Evolutionary conservation across 108 stramenopile species (phyloP), one percentile per base, ranked within the genome.

Genomic region (Skeletonema tropicum): DNA sequence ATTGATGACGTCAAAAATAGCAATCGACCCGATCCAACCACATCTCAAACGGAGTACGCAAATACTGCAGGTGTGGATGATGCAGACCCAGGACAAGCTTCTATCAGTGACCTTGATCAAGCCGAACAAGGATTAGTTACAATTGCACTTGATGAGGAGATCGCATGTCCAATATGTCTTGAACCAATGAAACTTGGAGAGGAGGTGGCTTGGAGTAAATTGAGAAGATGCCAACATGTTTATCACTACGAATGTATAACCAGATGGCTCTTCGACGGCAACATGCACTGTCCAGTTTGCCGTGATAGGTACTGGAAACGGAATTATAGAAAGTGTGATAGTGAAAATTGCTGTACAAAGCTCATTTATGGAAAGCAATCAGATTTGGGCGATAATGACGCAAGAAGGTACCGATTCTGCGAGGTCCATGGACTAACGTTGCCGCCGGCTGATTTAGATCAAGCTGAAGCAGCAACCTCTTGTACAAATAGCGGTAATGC

Each of bases 151-250:
- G 21, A 55, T 23, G 21, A 55, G 2, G 52, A 55, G 23, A 55
- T 55, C 5, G 25, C 52, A 25, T 55, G 52, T 23, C 52, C 52
- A 55, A 55, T 55, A 55, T 55, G 52, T 2, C 23, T 55, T 23
- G 52, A 55, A 11, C 52, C 19, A 55, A 9, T 55, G 21, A 23
- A 23, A 55, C 23, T 23, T 25, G 52, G 52, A 10, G 52, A 55
- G 23, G 52, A 55, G 23, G 52, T 55, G 2, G 52, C 52, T 15
- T 55, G 52, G 52, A 55, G 52, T 55, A 55, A 55, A 55, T 55
- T 55, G 52, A 4, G 23, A 23, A 15, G 23, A 2, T 55, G 52
- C 52, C 19, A 2, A 0, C 52, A 55, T 9, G 19, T 23, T 1
- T 55, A 23, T 55, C 52, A 55, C 52, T 55, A 10, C 23, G 52